phyloP scores from a whole-genome alignment of 2,329 filamentous ascomycete species.

The Elsinoe australis region DNA sequence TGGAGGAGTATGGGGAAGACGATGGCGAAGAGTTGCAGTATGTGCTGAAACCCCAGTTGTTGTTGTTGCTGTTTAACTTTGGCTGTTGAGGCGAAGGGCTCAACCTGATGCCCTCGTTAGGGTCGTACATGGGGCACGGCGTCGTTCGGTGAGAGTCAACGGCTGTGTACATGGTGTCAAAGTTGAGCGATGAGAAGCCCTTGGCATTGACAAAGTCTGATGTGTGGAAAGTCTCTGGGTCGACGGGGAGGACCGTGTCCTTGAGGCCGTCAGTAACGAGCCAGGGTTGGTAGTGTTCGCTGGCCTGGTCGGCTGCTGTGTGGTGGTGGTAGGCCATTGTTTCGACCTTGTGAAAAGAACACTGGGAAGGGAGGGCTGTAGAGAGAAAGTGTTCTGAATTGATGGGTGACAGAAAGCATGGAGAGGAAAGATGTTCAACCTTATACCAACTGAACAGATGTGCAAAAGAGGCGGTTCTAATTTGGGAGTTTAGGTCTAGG shows the following conservation, averaged over 20 bases:
- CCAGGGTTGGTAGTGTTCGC: slow-evolving; percentile 13
- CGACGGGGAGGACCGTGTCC: slow-evolving; percentile 13
- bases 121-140: slow-evolving; percentile 6
- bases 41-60: not conserved
- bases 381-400: slow-evolving; percentile 14
- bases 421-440: slow-evolving; percentile 13
- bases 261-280: slow-evolving; percentile 8
- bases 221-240: slow-evolving; percentile 9
- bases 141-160: slow-evolving; percentile 5
- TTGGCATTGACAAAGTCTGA: slow-evolving; percentile 10
- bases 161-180: slow-evolving; percentile 15
- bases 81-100: slow-evolving; percentile 9
- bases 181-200: slow-evolving; percentile 4
- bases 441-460: slow-evolving; percentile 14
- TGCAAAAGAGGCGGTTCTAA: slow-evolving; percentile 13
- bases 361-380: slow-evolving; percentile 1
- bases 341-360: slow-evolving; percentile 3
- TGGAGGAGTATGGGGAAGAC: slow-evolving; percentile 11
- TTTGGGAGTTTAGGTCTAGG: slow-evolving; percentile 10
- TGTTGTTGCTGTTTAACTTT: slow-evolving; percentile 7
- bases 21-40: slow-evolving; percentile 14
- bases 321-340: slow-evolving; percentile 13
- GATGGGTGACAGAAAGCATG: slow-evolving; percentile 1
- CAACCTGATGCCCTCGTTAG: slow-evolving; percentile 11
- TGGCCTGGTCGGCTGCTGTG: slow-evolving; percentile 8